Evolutionary conservation across 73 alveolate genomes (phyloP).

Genomic region (Paraurostyla sp.): DNA sequence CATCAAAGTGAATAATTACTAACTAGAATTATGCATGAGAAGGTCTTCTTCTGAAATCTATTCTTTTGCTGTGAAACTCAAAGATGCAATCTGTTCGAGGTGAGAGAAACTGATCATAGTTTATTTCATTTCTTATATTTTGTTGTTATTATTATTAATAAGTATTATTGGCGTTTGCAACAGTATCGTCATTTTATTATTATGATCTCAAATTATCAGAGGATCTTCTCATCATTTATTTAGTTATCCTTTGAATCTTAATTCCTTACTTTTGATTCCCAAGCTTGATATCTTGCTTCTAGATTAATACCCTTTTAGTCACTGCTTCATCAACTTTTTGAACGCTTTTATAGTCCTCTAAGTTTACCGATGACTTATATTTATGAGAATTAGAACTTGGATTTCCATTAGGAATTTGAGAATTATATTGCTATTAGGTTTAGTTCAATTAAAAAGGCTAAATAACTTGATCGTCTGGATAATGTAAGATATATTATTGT

Average conservation of each 20-base stretch:
- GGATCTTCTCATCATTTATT: background rate
- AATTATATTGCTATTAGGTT: no score
- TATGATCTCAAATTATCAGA: background rate
- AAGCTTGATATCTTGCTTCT: conserved; percentile 14
- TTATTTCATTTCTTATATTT: background rate
- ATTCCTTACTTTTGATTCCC: background rate
- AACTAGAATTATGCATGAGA: background rate
- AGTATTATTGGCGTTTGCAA: no score
- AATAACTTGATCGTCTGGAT: no score
- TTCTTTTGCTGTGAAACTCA: conserved; percentile 49
- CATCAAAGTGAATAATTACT: conserved; percentile 56
- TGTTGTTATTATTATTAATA: no score
- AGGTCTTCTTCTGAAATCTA: conserved; percentile 48
- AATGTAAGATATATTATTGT: no score
- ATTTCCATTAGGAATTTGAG: no score
- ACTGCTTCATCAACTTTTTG: background rate
- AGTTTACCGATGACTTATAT: conserved; percentile 16
- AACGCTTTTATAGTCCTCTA: background rate
- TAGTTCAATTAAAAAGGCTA: no score
- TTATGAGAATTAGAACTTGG: background rate
- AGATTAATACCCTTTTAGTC: background rate
- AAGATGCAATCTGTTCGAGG: conserved; percentile 35
- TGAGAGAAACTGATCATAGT: background rate
- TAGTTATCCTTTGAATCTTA: background rate
- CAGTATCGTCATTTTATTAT: no score